Base-by-base conservation (phyloP, 2,329 filamentous ascomycete species). In the Stachybotrys chlorohalonatus region DNA sequence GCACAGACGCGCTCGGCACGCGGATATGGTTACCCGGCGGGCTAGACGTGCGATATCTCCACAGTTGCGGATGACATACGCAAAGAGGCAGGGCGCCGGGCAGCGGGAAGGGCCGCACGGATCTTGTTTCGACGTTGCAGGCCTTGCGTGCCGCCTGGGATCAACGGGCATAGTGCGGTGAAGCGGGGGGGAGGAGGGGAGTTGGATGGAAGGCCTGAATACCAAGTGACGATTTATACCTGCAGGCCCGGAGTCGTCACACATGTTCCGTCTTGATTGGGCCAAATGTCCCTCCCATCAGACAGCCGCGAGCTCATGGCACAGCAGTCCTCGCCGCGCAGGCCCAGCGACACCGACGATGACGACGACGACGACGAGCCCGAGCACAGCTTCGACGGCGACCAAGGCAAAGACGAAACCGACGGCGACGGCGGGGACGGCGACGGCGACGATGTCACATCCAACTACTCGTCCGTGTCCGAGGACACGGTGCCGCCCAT, bases 381-480 rank as follows among this genome's bases (percentile, higher is more conserved):
- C 45, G 52, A 53, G 24, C 42, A 49, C 51, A 30, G 39, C 17
- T 32, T 24, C 36, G 36, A 7, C 36, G 50, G 31, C n/a, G 54
- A 39, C n/a, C 54, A 56, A 24, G 24, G 24, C 24, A 24, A 24
- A 24, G 42, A 32, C 31, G 62, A 63, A 13, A 56, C 59, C 11
- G 61, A 63, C 48, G 60, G 57, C 47, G 52, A 54, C 46, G 58
- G 53, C 47, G 54, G 51, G 3, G 56, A 57, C n/a, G 55, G 54
- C 11, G 51, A 53, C 7, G 13, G 15, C 4, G 59, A 60, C 31
- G 68, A 67, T 45, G 62, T 63, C 2, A 62, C 55, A 16, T 70
- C 68, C 31, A 63, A 69, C 52, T 71, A 67, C 58, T 68, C 66
- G 5, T 67, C 69, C 47, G 68, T 69, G 47, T 70, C 69, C 1